Evolutionary conservation across 2,329 filamentous ascomycete genomes (phyloP).

Genomic region (Decorospora gaudefroyi): DNA sequence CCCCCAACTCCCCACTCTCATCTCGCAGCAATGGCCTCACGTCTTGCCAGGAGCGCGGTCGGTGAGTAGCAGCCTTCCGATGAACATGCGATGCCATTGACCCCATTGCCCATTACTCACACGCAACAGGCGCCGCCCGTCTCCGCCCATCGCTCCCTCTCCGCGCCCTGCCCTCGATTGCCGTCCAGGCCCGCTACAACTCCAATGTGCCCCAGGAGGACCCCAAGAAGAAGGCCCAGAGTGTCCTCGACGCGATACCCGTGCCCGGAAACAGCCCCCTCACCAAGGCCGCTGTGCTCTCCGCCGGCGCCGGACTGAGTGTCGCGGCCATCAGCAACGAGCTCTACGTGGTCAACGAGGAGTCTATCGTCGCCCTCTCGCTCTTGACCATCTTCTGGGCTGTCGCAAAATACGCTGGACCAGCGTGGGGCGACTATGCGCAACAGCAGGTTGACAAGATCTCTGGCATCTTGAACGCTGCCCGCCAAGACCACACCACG

Average conservation of each 20-base stretch:
- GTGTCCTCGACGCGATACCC: slow-evolving; percentile 88
- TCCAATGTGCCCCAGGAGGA: slow-evolving; percentile 83
- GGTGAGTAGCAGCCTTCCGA: slow-evolving; percentile 65
- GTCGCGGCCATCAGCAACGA: slow-evolving; percentile 98
- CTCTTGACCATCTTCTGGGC: slow-evolving; percentile 91
- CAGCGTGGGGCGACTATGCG: slow-evolving; percentile 91
- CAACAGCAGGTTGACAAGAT: slow-evolving; percentile 88
- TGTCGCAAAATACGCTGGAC: slow-evolving; percentile 91
- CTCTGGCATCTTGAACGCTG: slow-evolving; percentile 91
- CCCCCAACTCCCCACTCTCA: slow-evolving; percentile 48
- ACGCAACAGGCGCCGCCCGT: slow-evolving; percentile 76
- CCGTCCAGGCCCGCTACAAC: slow-evolving; percentile 69
- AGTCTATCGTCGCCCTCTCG: slow-evolving; percentile 91
- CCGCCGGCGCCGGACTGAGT: slow-evolving; percentile 84
- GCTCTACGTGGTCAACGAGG: slow-evolving; percentile 99
- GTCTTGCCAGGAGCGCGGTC: slow-evolving; percentile 92
- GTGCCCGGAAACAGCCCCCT: slow-evolving; percentile 89
- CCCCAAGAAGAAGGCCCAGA: slow-evolving; percentile 96
- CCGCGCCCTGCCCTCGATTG: slow-evolving; percentile 75
- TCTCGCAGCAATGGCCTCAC: slow-evolving; percentile 86
- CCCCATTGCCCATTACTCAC: slow-evolving; percentile 37
- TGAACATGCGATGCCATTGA: slow-evolving; percentile 49
- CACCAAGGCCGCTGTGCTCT: slow-evolving; percentile 97
- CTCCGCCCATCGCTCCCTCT: slow-evolving; percentile 75
- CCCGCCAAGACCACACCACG: slow-evolving; percentile 90